Percentiles rank a stretch among this genome's conserved stretches.
Evolutionary conservation across 148 eudicot species (phyloP).

Genomic region (Arctostaphylos glauca): DNA sequence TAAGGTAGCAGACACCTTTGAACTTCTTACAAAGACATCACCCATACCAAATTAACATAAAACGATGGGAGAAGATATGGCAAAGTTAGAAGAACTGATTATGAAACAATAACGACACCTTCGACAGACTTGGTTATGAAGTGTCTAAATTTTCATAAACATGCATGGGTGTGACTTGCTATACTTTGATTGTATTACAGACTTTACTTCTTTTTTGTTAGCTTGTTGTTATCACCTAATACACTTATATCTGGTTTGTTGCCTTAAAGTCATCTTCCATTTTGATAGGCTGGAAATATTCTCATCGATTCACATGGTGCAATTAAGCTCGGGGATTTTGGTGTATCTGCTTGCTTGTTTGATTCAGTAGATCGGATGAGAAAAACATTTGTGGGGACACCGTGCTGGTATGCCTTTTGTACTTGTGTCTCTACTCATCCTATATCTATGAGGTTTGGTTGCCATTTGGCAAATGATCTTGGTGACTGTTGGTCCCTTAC

Average conservation of each 20-base stretch:
- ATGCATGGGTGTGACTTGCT: neutral
- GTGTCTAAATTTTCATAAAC: neutral
- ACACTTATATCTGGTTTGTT: neutral
- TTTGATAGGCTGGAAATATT: conserved; percentile 75
- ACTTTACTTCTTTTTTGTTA: neutral
- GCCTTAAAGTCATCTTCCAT: neutral
- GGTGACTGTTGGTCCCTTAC: neutral
- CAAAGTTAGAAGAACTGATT: neutral
- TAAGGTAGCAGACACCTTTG: neutral
- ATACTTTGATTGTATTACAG: neutral
- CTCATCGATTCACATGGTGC: conserved; percentile 66
- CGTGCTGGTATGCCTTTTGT: conserved; percentile 69
- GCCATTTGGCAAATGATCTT: conserved; percentile 4
- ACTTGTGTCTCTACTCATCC: neutral
- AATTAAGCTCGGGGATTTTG: conserved; percentile 82
- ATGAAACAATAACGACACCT: neutral
- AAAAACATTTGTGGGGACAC: conserved; percentile 91
- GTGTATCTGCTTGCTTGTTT: conserved; percentile 87
- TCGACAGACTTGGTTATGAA: neutral
- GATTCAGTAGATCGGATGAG: conserved; percentile 76
- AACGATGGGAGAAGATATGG: neutral
- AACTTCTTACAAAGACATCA: neutral
- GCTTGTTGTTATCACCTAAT: neutral
- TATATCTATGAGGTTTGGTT: conserved; percentile 2
- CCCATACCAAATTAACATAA: neutral